A percentile compares a stretch with the other conserved stretches of the same genome.
Evolutionary conservation across 2,329 filamentous ascomycete species (phyloP).

Genomic region (Alternaria alternata): DNA sequence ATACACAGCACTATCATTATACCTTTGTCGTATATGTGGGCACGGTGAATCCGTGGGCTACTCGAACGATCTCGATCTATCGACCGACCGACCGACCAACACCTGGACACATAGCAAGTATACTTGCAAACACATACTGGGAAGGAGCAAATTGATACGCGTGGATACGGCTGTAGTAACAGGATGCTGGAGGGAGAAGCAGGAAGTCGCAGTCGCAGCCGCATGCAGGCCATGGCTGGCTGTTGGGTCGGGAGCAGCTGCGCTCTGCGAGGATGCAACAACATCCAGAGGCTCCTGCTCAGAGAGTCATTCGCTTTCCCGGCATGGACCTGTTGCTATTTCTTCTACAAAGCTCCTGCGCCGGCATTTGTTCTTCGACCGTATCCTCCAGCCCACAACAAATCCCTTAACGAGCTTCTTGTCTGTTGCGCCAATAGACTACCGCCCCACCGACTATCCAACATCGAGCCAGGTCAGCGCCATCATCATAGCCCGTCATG

Average conservation of each 20-base stretch:
- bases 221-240: background rate
- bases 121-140: background rate
- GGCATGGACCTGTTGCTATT: background rate
- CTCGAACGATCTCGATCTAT: constrained; percentile 2
- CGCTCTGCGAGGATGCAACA: background rate
- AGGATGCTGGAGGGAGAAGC: background rate
- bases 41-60: background rate
- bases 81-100: constrained; percentile 7
- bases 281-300: background rate
- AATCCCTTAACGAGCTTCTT: constrained; percentile 13
- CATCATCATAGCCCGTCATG: constrained; percentile 26
- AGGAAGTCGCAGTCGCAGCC: background rate
- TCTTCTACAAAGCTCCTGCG: background rate
- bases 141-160: background rate
- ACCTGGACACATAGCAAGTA: background rate
- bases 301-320: background rate
- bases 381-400: background rate
- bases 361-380: background rate
- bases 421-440: background rate
- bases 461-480: constrained; percentile 10
- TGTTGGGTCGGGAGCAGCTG: background rate
- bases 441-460: constrained; percentile 10
- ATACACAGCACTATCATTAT: background rate
- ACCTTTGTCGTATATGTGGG: background rate
- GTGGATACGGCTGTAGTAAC: background rate